Conservation (phyloP, 2,329 filamentous ascomycete genomes). For the Bipolaris gigantea region DNA sequence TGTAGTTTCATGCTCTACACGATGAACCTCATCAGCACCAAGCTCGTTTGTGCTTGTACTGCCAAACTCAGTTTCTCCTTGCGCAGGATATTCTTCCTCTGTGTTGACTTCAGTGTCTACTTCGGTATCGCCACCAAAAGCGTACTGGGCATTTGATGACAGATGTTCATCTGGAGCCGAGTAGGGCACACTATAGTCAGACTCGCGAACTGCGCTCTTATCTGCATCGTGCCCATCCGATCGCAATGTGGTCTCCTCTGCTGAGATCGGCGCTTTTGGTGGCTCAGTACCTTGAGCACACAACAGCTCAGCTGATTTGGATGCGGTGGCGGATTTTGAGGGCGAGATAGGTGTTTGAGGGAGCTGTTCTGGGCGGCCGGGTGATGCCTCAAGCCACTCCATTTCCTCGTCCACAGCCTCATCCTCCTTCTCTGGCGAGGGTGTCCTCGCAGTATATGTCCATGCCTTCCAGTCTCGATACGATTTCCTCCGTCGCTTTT, state of each 20-base stretch:
- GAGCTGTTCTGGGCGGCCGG: constrained; percentile 26
- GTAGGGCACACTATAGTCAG: constrained; percentile 30
- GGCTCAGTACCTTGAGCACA: not conserved
- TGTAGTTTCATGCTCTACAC: not conserved
- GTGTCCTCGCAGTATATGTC: constrained; percentile 72
- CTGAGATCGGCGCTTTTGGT: not conserved
- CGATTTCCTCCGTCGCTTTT: constrained; percentile 72
- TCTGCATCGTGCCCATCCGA: not conserved
- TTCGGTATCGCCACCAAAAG: constrained; percentile 36
- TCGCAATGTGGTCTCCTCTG: not conserved
- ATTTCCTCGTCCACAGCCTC: constrained; percentile 21
- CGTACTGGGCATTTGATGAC: constrained; percentile 62
- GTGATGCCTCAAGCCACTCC: constrained; percentile 23
- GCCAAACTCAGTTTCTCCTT: constrained; percentile 8
- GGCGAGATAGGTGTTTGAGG: constrained; percentile 35
- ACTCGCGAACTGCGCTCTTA: constrained; percentile 17
- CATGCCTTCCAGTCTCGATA: constrained; percentile 69
- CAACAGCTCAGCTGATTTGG: constrained; percentile 2
- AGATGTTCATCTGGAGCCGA: constrained; percentile 40
- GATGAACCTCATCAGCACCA: constrained; percentile 2
- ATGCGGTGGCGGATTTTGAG: constrained; percentile 6
- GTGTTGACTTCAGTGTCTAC: constrained; percentile 30
- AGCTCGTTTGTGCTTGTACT: constrained; percentile 14
- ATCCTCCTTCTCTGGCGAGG: constrained; percentile 64
- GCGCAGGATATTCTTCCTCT: constrained; percentile 16